phyloP scores from a whole-genome alignment of 2,329 filamentous ascomycete species.

The Fusarium decemcellulare region DNA sequence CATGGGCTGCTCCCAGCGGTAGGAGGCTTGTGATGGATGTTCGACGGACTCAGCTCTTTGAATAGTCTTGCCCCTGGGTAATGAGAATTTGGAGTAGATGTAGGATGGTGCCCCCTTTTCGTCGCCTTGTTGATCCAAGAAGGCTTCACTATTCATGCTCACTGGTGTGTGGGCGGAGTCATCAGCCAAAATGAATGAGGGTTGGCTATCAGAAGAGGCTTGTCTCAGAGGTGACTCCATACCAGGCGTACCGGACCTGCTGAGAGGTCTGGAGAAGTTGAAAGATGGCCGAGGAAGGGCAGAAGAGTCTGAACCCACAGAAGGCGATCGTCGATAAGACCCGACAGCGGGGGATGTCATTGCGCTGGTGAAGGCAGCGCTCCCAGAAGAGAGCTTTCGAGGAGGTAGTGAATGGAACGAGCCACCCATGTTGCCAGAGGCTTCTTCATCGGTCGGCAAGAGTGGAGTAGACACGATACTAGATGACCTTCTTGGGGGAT shows the following conservation, averaged over 20 bases:
- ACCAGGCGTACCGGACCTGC: conserved; percentile 75
- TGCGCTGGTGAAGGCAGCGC: conserved; percentile 61
- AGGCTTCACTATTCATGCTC: conserved; percentile 80
- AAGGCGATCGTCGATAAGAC: conserved; percentile 83
- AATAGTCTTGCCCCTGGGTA: conserved; percentile 86
- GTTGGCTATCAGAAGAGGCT: conserved; percentile 77
- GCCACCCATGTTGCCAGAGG: conserved; percentile 64
- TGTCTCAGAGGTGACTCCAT: conserved; percentile 73
- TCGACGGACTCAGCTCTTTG: conserved; percentile 77
- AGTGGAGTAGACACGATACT: conserved; percentile 75
- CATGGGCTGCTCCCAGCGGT: conserved; percentile 74
- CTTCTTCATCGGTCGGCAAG: conserved; percentile 80
- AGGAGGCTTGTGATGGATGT: conserved; percentile 65
- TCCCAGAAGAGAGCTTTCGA: conserved; percentile 85
- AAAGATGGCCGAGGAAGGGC: conserved; percentile 81
- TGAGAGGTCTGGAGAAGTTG: conserved; percentile 95
- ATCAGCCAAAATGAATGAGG: conserved; percentile 73
- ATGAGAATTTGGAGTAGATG: conserved; percentile 85
- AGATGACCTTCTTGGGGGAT: conserved; percentile 65
- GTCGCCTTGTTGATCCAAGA: conserved; percentile 67
- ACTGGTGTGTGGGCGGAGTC: conserved; percentile 78
- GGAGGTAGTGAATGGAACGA: conserved; percentile 75
- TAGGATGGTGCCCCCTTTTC: conserved; percentile 78
- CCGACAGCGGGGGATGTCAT: conserved; percentile 71
- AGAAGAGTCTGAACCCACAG: conserved; percentile 86